Evolutionary conservation across 192 early-diverging fungal species (phyloP), one percentile per base, ranked within the genome.

Genomic region (Podila horticola): DNA sequence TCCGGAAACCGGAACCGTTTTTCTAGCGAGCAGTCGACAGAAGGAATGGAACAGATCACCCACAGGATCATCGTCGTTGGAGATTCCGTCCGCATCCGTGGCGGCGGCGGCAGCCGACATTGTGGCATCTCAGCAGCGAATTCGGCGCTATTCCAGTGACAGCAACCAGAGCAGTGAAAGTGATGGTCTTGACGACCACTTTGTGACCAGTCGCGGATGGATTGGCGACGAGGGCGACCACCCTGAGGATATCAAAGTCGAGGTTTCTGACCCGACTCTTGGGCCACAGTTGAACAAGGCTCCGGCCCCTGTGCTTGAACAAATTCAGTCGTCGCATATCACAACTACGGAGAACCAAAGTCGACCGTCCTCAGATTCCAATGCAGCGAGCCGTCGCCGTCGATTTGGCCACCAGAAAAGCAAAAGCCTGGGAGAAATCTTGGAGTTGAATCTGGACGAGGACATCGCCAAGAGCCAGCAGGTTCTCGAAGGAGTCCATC

Each of bases 361-460:
- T 38, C 36, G 22, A 5, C 38, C 22, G 3, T 55, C n/a, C 9
- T 24, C 22, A 4, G 24, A n/a, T 6, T 24, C 52, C 52, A 26
- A 5, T 7, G 6, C 52, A 9, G 8, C 10, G 22, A 55, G 24
- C 24, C 52, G 52, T 24, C 20, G 28, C 9, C 77, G 71, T 0
- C 55, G 15, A 31, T 66, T 55, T 38, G 71, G 77, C 13, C 77
- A 81, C 17, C 71, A 73, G 36, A 81, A 81, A 62, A 81, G 71
- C 58, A 63, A 52, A 20, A 73, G 71, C 55, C 36, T 81, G 5
- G 58, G 71, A 19, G 77, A 81, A 29, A 60, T 73, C 19, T 19
- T 81, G 19, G 71, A 73, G 28, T 26, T 63, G 17, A 66, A 55
- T 60, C 38, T 73, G 24, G 65, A 58, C 17, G 75, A 72, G 38